These are phyloP conservation scores for Tolypocladium guangdongense DNA, from an alignment of 2,329 filamentous ascomycete genomes.

Conservation along the genomic window DNA sequence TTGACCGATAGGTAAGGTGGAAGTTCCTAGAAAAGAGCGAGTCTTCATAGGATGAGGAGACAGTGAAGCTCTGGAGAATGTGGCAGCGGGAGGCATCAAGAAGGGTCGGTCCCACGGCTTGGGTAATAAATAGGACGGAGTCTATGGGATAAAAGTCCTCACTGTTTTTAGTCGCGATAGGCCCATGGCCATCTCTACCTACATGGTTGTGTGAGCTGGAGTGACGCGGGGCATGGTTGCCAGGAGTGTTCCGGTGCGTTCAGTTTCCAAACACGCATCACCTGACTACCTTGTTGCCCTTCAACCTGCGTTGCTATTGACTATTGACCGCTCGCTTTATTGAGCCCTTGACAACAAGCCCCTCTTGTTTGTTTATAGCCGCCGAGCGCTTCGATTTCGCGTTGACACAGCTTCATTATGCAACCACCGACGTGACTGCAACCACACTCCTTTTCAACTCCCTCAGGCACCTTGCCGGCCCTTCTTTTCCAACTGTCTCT, in stretches of 20 bases:
- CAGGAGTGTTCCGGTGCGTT: background rate
- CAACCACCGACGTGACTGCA: background rate
- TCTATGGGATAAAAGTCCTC: background rate
- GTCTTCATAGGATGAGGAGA: conserved; percentile 16
- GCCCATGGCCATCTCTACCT: background rate
- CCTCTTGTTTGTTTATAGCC: background rate
- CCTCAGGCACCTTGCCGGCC: background rate
- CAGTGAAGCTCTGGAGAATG: conserved; percentile 9
- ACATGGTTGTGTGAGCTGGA: background rate
- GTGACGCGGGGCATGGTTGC: background rate
- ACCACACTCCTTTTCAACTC: background rate
- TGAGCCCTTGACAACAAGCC: background rate
- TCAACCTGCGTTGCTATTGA: background rate
- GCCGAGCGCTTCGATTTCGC: background rate
- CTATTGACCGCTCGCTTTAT: background rate
- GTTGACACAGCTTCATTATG: background rate
- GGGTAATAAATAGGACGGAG: background rate
- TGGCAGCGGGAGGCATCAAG: conserved; percentile 8
- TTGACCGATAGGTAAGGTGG: conserved; percentile 47
- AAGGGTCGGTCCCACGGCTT: background rate
- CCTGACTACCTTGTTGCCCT: background rate
- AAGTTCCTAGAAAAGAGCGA: conserved; percentile 19
- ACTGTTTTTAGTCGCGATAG: background rate
- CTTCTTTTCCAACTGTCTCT: background rate
- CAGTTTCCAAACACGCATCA: background rate